Conservation (phyloP, 2,329 filamentous ascomycete species). For the Cryphonectria naterciae region DNA sequence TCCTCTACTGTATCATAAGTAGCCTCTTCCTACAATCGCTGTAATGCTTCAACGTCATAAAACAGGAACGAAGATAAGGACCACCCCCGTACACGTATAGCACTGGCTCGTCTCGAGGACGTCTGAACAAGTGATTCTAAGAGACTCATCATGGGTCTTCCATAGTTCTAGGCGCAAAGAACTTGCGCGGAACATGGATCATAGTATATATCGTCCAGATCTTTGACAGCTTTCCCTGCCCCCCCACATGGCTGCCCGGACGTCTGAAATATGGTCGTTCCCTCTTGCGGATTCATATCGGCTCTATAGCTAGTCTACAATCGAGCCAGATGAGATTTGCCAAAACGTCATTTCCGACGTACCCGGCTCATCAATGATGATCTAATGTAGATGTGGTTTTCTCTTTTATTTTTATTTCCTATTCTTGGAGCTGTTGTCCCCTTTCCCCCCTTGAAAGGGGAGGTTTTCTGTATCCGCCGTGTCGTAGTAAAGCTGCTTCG, state of each 20-base stretch:
- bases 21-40: not conserved
- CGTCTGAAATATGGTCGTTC: not conserved
- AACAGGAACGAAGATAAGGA: not conserved
- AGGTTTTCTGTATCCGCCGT: too few relatives aligned
- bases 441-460: not conserved
- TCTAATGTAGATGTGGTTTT: not conserved
- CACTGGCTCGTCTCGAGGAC: not conserved
- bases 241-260: constrained; percentile 12
- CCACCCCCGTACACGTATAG: not conserved
- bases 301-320: not conserved
- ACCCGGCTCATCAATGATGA: not conserved
- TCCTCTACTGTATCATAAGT: not conserved
- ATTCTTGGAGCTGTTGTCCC: not conserved
- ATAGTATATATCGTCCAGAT: not conserved
- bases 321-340: constrained; percentile 1
- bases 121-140: not conserved
- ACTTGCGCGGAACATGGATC: not conserved
- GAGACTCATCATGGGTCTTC: not conserved
- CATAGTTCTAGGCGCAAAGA: not conserved
- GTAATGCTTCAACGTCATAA: not conserved
- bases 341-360: not conserved
- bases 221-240: constrained; percentile 6
- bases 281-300: not conserved
- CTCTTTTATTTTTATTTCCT: not conserved
- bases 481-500: too few relatives aligned